Percentiles rank a stretch among this genome's conserved stretches.
Evolutionary conservation across 495 filamentous ascomycete genomes (phyloP).

Genomic region (Trichoderma erinaceum): DNA sequence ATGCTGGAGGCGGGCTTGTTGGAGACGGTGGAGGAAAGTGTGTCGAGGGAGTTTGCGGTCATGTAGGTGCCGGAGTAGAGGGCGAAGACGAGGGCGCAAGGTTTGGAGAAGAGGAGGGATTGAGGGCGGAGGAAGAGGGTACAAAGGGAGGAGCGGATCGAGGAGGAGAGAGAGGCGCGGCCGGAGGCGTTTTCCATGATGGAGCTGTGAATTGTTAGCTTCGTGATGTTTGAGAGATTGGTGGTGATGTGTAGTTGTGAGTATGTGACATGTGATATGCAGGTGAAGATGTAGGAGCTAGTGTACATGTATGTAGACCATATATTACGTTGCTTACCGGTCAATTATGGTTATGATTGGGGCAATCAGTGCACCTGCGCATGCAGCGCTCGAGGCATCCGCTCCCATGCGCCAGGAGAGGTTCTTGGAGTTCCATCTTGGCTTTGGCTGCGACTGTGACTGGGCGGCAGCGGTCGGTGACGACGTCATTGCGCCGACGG

Average conservation of each 20-base stretch:
- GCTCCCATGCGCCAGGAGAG: slow-evolving; percentile 60
- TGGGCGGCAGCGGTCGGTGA: not conserved
- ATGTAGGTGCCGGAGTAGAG: slow-evolving; percentile 89
- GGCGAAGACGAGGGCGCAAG: slow-evolving; percentile 80
- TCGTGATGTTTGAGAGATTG: slow-evolving; percentile 15
- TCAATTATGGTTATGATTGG: slow-evolving; percentile 89
- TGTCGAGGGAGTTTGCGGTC: slow-evolving; percentile 85
- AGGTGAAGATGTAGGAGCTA: slow-evolving; percentile 6
- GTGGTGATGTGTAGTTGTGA: not conserved
- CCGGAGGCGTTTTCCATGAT: slow-evolving; percentile 96
- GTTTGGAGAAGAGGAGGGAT: slow-evolving; percentile 65
- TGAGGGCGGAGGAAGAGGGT: slow-evolving; percentile 64
- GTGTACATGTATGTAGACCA: not conserved
- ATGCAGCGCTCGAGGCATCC: slow-evolving; percentile 67
- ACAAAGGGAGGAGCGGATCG: slow-evolving; percentile 56
- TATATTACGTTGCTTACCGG: slow-evolving; percentile 49
- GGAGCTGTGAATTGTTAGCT: slow-evolving; percentile 46
- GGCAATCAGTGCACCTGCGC: slow-evolving; percentile 76
- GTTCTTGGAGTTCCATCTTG: slow-evolving; percentile 66
- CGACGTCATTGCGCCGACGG: not conserved
- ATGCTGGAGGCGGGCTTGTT: slow-evolving; percentile 50
- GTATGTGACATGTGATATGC: slow-evolving; percentile 7
- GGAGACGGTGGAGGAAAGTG: slow-evolving; percentile 58
- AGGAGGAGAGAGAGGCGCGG: slow-evolving; percentile 60
- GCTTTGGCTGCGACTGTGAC: not conserved